Conservation (phyloP, 805 yeast genomes). For the Suhomyces emberorum region DNA sequence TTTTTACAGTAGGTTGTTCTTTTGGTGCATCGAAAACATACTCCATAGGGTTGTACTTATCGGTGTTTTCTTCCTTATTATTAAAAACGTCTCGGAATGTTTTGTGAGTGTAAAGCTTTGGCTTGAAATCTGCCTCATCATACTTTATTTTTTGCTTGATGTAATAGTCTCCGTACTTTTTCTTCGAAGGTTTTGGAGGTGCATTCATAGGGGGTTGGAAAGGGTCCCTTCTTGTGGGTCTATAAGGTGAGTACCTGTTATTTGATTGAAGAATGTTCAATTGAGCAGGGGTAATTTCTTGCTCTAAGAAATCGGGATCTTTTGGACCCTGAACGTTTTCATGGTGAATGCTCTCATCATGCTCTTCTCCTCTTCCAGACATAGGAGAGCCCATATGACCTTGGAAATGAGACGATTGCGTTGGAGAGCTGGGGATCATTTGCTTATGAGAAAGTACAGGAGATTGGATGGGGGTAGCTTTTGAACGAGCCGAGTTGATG, state of each 20-base stretch:
- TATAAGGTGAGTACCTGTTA: conserved; percentile 1
- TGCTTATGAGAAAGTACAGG: neutral
- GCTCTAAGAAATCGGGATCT: conserved; percentile 25
- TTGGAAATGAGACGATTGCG: neutral
- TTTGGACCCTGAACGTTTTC: neutral
- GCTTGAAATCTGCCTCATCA: conserved; percentile 33
- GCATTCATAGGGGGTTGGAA: neutral
- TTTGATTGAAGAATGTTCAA: conserved; percentile 20
- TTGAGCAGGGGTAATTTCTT: conserved; percentile 40
- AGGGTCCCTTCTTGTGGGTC: conserved; percentile 2
- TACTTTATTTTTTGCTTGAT: conserved; percentile 34
- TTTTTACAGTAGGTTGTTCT: conserved; percentile 14
- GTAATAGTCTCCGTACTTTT: conserved; percentile 28
- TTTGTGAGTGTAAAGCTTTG: conserved; percentile 36
- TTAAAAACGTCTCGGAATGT: conserved; percentile 38
- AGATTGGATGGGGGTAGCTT: neutral
- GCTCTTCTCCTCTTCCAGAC: neutral
- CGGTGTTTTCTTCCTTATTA: conserved; percentile 27
- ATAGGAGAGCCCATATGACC: neutral
- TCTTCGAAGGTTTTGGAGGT: conserved; percentile 3
- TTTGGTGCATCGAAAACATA: conserved; percentile 32
- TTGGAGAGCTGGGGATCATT: neutral
- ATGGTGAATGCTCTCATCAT: neutral
- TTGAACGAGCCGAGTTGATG: neutral
- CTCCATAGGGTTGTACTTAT: conserved; percentile 38